These are phyloP conservation scores for Thermochaetoides thermophila DNA, from an alignment of 495 filamentous ascomycete species.

Conservation along the genomic window DNA sequence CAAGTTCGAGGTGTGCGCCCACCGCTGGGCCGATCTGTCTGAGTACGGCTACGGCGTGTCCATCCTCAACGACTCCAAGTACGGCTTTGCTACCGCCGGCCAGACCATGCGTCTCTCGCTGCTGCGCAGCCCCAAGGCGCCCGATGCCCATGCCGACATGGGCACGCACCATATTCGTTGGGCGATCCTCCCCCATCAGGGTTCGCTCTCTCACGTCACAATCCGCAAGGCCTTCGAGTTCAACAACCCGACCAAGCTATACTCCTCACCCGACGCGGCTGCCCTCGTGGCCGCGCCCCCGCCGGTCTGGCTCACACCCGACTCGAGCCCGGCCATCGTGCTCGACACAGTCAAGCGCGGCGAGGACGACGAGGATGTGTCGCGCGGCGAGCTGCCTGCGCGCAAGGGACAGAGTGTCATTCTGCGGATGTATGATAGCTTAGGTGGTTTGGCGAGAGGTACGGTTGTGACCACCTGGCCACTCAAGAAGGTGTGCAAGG, in stretches of 20 bases:
- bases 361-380: constrained; percentile 88
- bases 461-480: constrained; percentile 47
- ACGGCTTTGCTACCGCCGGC: constrained; percentile 87
- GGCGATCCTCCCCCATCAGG: constrained; percentile 77
- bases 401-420: constrained; percentile 66
- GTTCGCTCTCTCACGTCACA: constrained; percentile 52
- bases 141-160: constrained; percentile 95
- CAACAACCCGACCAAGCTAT: constrained; percentile 62
- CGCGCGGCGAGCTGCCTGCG: constrained; percentile 48
- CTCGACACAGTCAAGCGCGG: constrained; percentile 82
- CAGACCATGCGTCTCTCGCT: constrained; percentile 84
- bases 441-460: constrained; percentile 68
- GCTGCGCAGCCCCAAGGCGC: constrained; percentile 85
- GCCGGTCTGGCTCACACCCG: constrained; percentile 41
- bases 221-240: constrained; percentile 79
- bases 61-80: constrained; percentile 91
- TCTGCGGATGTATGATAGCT: constrained; percentile 71
- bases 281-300: constrained; percentile 19
- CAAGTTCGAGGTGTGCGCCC: constrained; percentile 96
- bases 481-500: constrained; percentile 64
- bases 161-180: constrained; percentile 78
- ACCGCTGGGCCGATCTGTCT: constrained; percentile 93
- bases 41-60: constrained; percentile 86
- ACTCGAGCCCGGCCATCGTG: constrained; percentile 42
- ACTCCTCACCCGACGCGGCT: constrained; percentile 14